A percentile compares a stretch with the other conserved stretches of the same genome.
Conservation (phyloP, 2,329 filamentous ascomycete genomes). For the Aspergillus awamori region DNA sequence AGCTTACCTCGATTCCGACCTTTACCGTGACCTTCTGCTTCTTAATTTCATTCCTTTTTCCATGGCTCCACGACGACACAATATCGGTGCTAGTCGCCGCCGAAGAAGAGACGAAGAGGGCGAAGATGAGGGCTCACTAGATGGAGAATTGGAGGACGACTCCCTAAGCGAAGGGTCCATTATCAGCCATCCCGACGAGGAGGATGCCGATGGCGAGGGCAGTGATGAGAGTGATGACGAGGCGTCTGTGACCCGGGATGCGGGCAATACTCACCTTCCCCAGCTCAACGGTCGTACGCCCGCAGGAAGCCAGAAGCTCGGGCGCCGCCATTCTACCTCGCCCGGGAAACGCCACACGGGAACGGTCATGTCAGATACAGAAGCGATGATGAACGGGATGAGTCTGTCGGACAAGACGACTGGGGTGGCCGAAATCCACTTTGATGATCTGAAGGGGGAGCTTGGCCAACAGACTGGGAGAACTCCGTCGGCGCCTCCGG, state of each 20-base stretch:
- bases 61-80: constrained; percentile 50
- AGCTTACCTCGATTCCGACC: background rate
- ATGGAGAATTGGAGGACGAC: constrained; percentile 60
- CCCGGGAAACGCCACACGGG: constrained; percentile 37
- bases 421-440: constrained; percentile 51
- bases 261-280: constrained; percentile 24
- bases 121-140: constrained; percentile 53
- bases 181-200: constrained; percentile 60
- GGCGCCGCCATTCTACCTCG: constrained; percentile 38
- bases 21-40: constrained; percentile 2
- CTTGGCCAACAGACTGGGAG: constrained; percentile 32
- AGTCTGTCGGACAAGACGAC: constrained; percentile 47
- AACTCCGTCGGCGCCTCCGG: constrained; percentile 45
- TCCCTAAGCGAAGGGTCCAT: constrained; percentile 65
- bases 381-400: constrained; percentile 64
- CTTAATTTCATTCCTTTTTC: constrained; percentile 9
- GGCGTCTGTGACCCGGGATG: constrained; percentile 33
- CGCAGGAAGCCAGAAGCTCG: constrained; percentile 32
- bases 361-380: constrained; percentile 56
- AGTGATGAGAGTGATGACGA: constrained; percentile 60
- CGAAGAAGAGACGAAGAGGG: constrained; percentile 52
- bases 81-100: constrained; percentile 50
- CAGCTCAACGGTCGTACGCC: constrained; percentile 34
- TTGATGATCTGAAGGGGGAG: constrained; percentile 49
- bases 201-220: constrained; percentile 62